Percentiles rank a stretch among this genome's conserved stretches.
Conservation (phyloP, 1,139 yeast species). For the Kurtzmaniella quercitrusa region DNA sequence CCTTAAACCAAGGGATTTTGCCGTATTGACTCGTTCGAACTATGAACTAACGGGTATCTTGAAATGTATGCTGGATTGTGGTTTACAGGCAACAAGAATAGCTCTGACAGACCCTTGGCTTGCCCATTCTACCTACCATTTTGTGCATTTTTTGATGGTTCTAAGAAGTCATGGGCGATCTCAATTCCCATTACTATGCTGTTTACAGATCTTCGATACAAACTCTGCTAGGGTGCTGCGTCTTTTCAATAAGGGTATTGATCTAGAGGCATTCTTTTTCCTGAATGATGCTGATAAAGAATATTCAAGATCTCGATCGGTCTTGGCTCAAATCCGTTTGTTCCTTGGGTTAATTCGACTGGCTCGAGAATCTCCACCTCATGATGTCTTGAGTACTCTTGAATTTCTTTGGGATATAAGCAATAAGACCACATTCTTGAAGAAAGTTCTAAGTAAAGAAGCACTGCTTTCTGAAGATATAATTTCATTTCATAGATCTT, state of each 20-base stretch:
- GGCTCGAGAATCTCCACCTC: constrained; percentile 12
- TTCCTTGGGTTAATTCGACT: constrained; percentile 12
- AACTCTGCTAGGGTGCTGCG: not conserved
- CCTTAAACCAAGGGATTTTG: constrained; percentile 48
- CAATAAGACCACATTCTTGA: constrained; percentile 1
- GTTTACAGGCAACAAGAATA: constrained; percentile 40
- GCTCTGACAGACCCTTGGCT: constrained; percentile 53
- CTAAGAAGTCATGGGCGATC: constrained; percentile 20
- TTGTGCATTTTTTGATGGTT: constrained; percentile 49
- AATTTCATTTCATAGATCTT: constrained; percentile 23
- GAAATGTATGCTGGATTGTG: constrained; percentile 33
- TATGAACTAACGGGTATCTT: constrained; percentile 44
- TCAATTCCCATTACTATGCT: constrained; percentile 30
- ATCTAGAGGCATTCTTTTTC: constrained; percentile 15
- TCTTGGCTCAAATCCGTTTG: not conserved
- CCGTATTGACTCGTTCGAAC: constrained; percentile 53
- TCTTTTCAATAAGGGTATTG: not conserved
- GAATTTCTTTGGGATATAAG: constrained; percentile 4
- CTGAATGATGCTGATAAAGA: not conserved
- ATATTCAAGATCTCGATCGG: constrained; percentile 1
- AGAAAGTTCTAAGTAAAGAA: constrained; percentile 5
- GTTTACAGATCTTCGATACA: constrained; percentile 24
- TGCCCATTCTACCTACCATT: constrained; percentile 42
- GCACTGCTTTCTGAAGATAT: constrained; percentile 16
- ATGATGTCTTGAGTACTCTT: constrained; percentile 3